phyloP scores from a whole-genome alignment of 768 basidiomycete species.

The Panaeolus papilionaceus region DNA sequence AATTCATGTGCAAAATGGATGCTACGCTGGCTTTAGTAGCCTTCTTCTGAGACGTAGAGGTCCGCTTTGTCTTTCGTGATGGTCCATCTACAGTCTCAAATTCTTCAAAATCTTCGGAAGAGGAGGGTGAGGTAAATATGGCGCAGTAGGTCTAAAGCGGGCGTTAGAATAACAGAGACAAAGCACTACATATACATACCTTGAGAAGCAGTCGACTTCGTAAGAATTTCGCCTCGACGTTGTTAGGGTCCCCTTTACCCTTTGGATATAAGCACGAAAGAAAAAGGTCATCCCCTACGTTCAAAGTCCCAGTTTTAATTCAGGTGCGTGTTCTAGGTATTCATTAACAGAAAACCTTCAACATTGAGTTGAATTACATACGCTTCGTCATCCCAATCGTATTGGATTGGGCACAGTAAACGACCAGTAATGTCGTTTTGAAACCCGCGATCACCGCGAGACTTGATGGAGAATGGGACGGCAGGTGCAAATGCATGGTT shows the following conservation, averaged over 20 bases:
- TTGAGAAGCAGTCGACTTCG: slow-evolving; percentile 22
- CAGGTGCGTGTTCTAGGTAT: slow-evolving; percentile 15
- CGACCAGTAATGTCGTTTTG: slow-evolving; percentile 21
- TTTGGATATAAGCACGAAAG: slow-evolving; percentile 17
- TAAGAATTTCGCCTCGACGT: slow-evolving; percentile 28
- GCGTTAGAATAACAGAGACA: slow-evolving; percentile 15
- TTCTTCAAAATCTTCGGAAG: slow-evolving; percentile 20
- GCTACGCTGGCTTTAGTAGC: slow-evolving; percentile 25
- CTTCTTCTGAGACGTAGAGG: slow-evolving; percentile 18
- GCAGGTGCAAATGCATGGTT: slow-evolving; percentile 17
- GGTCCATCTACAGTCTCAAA: slow-evolving; percentile 22
- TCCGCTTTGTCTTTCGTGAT: slow-evolving; percentile 15
- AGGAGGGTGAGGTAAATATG: slow-evolving; percentile 12
- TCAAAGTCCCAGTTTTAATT: slow-evolving; percentile 15
- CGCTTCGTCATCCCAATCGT: slow-evolving; percentile 26
- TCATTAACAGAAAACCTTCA: neutral
- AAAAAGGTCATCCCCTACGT: slow-evolving; percentile 19
- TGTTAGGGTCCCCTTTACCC: slow-evolving; percentile 12
- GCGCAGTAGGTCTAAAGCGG: slow-evolving; percentile 21
- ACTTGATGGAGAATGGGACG: slow-evolving; percentile 16
- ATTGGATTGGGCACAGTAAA: slow-evolving; percentile 28
- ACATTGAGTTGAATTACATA: slow-evolving; percentile 16
- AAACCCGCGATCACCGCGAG: slow-evolving; percentile 14
- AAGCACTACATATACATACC: slow-evolving; percentile 16
- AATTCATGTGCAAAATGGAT: slow-evolving; percentile 22